Percentiles rank a stretch among this genome's conserved stretches.
phyloP scores from a whole-genome alignment of 352 stramenopile genomes.

The Phytophthora gonapodyides region DNA sequence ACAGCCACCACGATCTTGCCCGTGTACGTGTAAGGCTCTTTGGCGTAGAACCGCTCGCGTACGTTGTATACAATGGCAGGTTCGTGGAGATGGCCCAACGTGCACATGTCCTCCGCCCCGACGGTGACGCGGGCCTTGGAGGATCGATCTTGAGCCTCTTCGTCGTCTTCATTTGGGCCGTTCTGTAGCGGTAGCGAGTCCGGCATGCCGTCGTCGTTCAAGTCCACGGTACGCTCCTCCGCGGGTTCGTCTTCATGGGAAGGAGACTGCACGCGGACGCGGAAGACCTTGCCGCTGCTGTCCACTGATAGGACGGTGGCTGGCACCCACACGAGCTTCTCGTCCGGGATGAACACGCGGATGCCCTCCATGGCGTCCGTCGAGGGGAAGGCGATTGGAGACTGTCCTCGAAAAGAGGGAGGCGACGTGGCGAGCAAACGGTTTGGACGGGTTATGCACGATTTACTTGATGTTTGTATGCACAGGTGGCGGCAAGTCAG shows the following conservation, averaged over 20 bases:
- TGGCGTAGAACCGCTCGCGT: constrained; percentile 78
- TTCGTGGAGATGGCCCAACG: constrained; percentile 89
- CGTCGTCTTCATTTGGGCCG: constrained; percentile 9
- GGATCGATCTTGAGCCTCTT: constrained; percentile 17
- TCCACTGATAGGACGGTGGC: constrained; percentile 78
- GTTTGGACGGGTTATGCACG: constrained; percentile 21
- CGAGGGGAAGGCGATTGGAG: constrained; percentile 2
- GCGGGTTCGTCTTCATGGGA: constrained; percentile 29
- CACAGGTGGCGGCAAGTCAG: neutral
- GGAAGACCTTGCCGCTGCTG: constrained; percentile 59
- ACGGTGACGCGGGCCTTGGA: constrained; percentile 33
- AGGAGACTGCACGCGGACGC: constrained; percentile 57
- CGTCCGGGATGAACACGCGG: constrained; percentile 83
- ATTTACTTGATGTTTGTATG: constrained; percentile 19
- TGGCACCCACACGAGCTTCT: constrained; percentile 79
- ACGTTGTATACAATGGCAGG: constrained; percentile 94
- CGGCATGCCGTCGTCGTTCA: constrained; percentile 76
- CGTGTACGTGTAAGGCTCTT: constrained; percentile 96
- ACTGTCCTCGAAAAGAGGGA: neutral
- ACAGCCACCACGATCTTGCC: constrained; percentile 97
- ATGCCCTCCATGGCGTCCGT: constrained; percentile 67
- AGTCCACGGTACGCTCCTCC: constrained; percentile 65
- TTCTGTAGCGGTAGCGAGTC: constrained; percentile 83
- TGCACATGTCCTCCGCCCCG: constrained; percentile 85
- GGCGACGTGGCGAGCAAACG: constrained; percentile 13